A percentile compares a stretch with the other conserved stretches of the same genome.
These are phyloP conservation scores for Lantana camara DNA, from an alignment of 257 asterid genomes.

Conservation along the genomic window DNA sequence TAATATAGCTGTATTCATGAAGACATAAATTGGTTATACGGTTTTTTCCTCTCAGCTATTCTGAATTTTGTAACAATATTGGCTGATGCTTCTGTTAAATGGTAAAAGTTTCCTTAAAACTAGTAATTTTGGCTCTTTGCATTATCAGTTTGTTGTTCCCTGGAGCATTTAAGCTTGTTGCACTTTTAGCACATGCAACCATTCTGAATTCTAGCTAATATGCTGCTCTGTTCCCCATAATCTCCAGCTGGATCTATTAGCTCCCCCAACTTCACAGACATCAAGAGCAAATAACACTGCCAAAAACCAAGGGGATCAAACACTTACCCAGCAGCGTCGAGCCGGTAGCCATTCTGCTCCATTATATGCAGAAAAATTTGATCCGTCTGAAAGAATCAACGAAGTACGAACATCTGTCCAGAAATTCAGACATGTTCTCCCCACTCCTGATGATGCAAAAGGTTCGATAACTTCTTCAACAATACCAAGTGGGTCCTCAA, in stretches of 20 bases:
- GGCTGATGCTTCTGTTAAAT: not conserved
- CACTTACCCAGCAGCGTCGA: constrained; percentile 47
- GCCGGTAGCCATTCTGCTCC: constrained; percentile 89
- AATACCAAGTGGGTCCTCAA: constrained; percentile 48
- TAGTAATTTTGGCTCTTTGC: constrained; percentile 13
- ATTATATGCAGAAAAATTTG: constrained; percentile 75
- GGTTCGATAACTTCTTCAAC: constrained; percentile 50
- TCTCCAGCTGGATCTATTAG: constrained; percentile 62
- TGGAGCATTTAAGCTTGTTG: not conserved
- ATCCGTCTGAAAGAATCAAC: constrained; percentile 59
- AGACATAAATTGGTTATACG: not conserved
- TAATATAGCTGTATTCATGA: not conserved
- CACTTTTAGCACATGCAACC: not conserved
- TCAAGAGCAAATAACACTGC: constrained; percentile 51
- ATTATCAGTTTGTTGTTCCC: constrained; percentile 13
- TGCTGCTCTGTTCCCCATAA: constrained; percentile 3
- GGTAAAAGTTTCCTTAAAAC: not conserved
- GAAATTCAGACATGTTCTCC: constrained; percentile 72
- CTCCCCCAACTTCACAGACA: constrained; percentile 52
- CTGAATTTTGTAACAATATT: not conserved
- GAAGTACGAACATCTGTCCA: constrained; percentile 52
- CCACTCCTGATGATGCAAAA: constrained; percentile 84
- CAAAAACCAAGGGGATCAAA: constrained; percentile 58
- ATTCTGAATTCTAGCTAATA: constrained; percentile 14
- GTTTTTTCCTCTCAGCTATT: not conserved